Evolutionary conservation across 2,329 filamentous ascomycete genomes (phyloP), one percentile per base, ranked within the genome.

Genomic region (Graphilbum ipis-grandicollis): DNA sequence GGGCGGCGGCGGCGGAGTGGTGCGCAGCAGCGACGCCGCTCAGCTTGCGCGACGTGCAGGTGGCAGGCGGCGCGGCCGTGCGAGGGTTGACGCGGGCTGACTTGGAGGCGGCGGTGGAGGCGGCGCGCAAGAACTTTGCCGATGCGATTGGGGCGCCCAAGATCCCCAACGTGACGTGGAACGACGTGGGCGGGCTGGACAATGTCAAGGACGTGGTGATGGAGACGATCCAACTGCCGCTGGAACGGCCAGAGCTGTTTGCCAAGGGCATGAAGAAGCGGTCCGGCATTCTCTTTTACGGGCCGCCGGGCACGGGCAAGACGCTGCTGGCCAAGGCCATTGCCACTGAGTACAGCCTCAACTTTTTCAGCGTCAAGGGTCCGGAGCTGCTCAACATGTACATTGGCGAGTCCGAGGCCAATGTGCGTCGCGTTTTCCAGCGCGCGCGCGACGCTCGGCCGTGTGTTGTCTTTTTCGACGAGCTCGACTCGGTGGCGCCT

Each of bases 231-330:
- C 88, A 94, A 53, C 66, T 96, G 26, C 90, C 88, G 0, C 69
- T 96, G 1, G 83, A 93, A 43, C 70, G 86, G 9, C 88, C 88
- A 1, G 90, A 96, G 54, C 68, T 96, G 2, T 96, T 96, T 50
- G 86, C 86, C 23, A 92, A 88, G 62, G 90, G 88, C 35, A 90
- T 96, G 79, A 94, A 94, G 68, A 96, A 96, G 62, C 77, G 88
- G 31, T 93, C 83, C 18, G 85, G 85, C 47, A 93, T 93, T 45
- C 57, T 93, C 19, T 93, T 93, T 58, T 93, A 93, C 50, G 85
- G 85, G 0, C 85, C 85, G 1, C 85, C 85, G 0, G 85, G 85
- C 43, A 93, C 85, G 1, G 85, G 85, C 48, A 93, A 93, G 60
- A 93, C 85, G 1, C 60, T 93, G n/a, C 66, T 93, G 34, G 85